Base-by-base conservation (phyloP, 1,139 yeast species). In the Candida sp. region DNA sequence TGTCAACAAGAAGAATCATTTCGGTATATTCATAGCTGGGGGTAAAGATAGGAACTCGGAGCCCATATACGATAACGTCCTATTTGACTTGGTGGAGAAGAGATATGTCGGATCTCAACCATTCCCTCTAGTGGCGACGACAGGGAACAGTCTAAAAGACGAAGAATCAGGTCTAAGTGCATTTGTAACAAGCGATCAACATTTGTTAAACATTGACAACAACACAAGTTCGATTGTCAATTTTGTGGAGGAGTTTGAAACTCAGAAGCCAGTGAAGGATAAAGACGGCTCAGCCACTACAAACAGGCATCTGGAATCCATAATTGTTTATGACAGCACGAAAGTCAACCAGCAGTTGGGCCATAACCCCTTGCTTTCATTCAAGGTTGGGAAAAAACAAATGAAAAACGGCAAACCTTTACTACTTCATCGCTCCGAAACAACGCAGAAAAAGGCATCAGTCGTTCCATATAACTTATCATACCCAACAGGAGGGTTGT, bases 1-100 rank as follows among this genome's bases (percentile, higher is more conserved):
- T 43, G 70, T 70, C n/a, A 77, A 76, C 52, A 73, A 71, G 46
- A 69, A 70, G 4, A 76, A 72, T 50, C 88, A 83, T 58, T 77
- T 73, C 41, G 89, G 88, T 1, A 55, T 87, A 5, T 66, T 84
- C 30, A 74, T 86, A 8, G 75, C 83, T 1, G 94, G 93, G 12
- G 94, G 94, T 2, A 66, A 76, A 54, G 81, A 81, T 57, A 66
- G 59, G 12, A 54, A 73, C 47, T 80, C 83, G 41, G 63, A 69
- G 5, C 69, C 71, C 2, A 59, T 80, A 22, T 66, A 70, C 52
- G 75, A 73, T 43, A 73, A 85, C 41, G 78, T 77, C 33, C 67
- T 84, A 3, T 86, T 71, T 59, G 90, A 87, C 60, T 59, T 86
- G 48, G 78, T 77, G 2, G 78, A 77, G 22, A 70, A 66, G 33